A percentile compares a stretch with the other conserved stretches of the same genome.
Evolutionary conservation across 164 flowering plant genomes (phyloP).

Genomic region (grape (Vitis vinifera)): DNA sequence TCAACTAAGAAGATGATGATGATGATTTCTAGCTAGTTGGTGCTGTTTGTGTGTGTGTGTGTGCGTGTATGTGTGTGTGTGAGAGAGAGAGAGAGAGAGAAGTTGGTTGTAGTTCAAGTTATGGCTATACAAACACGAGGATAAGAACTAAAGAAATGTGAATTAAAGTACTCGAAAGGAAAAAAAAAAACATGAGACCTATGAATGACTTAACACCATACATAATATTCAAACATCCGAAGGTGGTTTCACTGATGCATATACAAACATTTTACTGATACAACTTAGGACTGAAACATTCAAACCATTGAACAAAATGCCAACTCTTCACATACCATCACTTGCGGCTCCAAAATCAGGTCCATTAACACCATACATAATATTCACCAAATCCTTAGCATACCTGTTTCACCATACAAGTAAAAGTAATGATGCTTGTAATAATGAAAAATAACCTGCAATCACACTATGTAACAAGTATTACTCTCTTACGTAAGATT

Average conservation of each 20-base stretch:
- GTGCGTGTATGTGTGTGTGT: too few relatives aligned
- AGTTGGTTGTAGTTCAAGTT: too few relatives aligned
- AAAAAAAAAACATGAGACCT: neutral
- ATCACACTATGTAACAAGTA: neutral
- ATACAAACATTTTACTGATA: too few relatives aligned
- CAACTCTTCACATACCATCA: conserved; percentile 63
- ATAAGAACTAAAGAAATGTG: neutral
- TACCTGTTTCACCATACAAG: conserved; percentile 48
- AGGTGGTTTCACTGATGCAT: too few relatives aligned
- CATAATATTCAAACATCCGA: too few relatives aligned
- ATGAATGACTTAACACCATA: neutral
- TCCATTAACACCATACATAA: conserved; percentile 75
- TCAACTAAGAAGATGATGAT: too few relatives aligned
- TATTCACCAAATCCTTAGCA: conserved; percentile 90
- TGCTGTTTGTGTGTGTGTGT: too few relatives aligned
- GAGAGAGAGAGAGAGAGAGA: too few relatives aligned
- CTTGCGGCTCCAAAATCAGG: conserved; percentile 99
- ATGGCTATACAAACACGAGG: neutral
- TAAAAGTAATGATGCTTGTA: neutral
- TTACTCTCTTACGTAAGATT: conserved; percentile 82
- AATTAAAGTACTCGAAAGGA: neutral
- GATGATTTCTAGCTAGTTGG: too few relatives aligned
- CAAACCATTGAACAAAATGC: too few relatives aligned
- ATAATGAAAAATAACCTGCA: neutral
- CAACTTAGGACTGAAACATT: too few relatives aligned